Conservation (phyloP, 345 rosid genomes). For the Rhodamnia argentea region DNA sequence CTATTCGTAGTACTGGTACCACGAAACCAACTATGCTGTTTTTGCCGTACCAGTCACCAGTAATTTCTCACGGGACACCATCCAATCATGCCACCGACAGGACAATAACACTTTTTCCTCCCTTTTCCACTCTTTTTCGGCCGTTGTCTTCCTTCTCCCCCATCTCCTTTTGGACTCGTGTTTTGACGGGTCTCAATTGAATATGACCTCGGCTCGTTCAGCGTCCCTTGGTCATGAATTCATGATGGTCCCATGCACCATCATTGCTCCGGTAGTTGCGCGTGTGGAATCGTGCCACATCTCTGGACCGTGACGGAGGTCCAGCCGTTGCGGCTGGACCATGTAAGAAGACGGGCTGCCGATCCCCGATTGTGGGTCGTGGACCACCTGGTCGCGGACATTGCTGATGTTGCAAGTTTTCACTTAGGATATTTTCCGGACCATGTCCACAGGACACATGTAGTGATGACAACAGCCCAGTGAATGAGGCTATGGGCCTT, state of each 20-base stretch:
- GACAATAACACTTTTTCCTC: background rate
- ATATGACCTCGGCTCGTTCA: background rate
- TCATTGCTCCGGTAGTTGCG: background rate
- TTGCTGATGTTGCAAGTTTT: background rate
- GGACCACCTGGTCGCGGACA: background rate
- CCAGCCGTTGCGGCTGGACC: no score
- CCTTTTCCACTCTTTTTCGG: background rate
- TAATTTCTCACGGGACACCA: background rate
- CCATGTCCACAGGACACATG: background rate
- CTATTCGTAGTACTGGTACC: background rate
- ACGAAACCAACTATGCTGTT: rapidly evolving
- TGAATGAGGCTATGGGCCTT: background rate
- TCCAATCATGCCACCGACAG: background rate
- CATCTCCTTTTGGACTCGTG: background rate
- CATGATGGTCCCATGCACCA: background rate
- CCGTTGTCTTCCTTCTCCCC: background rate
- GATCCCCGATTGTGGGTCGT: background rate
- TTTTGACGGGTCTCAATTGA: background rate
- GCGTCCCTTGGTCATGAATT: background rate
- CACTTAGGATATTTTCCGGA: background rate
- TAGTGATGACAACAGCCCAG: background rate
- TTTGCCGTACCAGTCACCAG: background rate
- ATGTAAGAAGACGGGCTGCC: background rate
- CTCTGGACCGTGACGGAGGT: background rate
- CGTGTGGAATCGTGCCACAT: background rate